Conservation (phyloP, 2,329 filamentous ascomycete species). For the Colletotrichum chrysophilum region DNA sequence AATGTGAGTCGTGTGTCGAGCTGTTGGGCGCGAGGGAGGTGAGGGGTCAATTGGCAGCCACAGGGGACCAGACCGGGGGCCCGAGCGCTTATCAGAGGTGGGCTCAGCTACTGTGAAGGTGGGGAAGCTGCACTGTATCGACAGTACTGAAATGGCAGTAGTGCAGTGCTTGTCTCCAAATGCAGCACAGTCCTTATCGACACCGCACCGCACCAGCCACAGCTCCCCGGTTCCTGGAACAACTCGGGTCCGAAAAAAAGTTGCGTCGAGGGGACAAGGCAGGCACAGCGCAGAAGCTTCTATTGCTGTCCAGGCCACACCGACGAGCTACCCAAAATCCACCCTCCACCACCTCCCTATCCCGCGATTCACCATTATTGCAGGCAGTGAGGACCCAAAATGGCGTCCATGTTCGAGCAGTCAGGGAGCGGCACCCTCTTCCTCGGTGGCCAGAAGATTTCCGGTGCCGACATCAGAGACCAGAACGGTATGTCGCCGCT, state of each 20-base stretch:
- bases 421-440: constrained; percentile 95
- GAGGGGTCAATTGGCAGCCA: constrained; percentile 22
- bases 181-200: not conserved
- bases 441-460: constrained; percentile 96
- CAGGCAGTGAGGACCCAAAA: constrained; percentile 42
- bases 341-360: constrained; percentile 12
- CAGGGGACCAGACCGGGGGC: not conserved
- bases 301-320: constrained; percentile 23
- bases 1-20: constrained; percentile 18
- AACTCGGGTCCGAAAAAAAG: constrained; percentile 26
- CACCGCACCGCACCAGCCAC: constrained; percentile 12
- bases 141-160: accelerated
- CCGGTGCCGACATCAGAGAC: constrained; percentile 93
- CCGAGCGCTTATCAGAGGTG: not conserved
- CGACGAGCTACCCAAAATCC: constrained; percentile 10
- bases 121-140: not conserved
- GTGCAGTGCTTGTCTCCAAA: not conserved
- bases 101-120: not conserved
- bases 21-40: constrained; percentile 11
- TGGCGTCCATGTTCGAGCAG: constrained; percentile 97
- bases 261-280: constrained; percentile 20
- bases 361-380: constrained; percentile 7
- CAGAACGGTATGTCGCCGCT: constrained; percentile 75
- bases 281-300: constrained; percentile 24
- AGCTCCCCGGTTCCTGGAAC: constrained; percentile 21